phyloP scores from a whole-genome alignment of 805 yeast genomes.

The Myxozyma geophila region DNA sequence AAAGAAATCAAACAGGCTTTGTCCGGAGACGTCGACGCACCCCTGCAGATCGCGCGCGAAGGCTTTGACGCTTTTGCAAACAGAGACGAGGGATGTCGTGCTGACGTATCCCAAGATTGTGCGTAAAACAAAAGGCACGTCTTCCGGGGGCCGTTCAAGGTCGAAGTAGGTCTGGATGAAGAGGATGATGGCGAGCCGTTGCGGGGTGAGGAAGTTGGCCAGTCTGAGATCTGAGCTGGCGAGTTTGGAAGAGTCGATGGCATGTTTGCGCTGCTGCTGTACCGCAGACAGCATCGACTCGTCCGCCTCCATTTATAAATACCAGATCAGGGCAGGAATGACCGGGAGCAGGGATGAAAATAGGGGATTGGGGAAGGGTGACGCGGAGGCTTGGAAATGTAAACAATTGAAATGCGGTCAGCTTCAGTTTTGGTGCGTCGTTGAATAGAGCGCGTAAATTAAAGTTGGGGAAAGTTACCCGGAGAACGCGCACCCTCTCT shows the following conservation, averaged over 20 bases:
- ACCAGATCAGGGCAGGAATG: not conserved
- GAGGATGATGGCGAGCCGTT: slow-evolving; percentile 17
- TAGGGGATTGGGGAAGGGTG: not conserved
- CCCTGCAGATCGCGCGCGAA: not conserved
- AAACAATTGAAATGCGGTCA: not conserved
- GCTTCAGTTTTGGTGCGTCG: not conserved
- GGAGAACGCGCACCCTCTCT: slow-evolving; percentile 1
- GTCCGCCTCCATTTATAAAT: not conserved
- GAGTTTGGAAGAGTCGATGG: not conserved
- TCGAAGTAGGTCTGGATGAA: slow-evolving; percentile 16
- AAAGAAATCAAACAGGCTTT: slow-evolving; percentile 8
- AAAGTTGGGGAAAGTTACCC: slow-evolving; percentile 4
- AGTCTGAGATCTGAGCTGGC: not conserved
- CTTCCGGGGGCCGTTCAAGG: not conserved
- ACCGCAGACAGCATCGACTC: not conserved
- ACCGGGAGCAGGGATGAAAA: not conserved
- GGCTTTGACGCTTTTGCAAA: slow-evolving; percentile 9
- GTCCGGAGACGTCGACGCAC: not conserved
- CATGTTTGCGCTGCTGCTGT: slow-evolving; percentile 5
- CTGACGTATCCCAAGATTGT: slow-evolving; percentile 21
- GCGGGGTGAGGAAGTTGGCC: slow-evolving; percentile 27
- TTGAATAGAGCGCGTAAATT: not conserved
- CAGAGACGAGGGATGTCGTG: slow-evolving; percentile 13
- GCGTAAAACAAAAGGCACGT: slow-evolving; percentile 2
- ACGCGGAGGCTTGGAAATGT: not conserved